phyloP scores from a whole-genome alignment of 768 basidiomycete genomes.

The Austroboletus festivus region DNA sequence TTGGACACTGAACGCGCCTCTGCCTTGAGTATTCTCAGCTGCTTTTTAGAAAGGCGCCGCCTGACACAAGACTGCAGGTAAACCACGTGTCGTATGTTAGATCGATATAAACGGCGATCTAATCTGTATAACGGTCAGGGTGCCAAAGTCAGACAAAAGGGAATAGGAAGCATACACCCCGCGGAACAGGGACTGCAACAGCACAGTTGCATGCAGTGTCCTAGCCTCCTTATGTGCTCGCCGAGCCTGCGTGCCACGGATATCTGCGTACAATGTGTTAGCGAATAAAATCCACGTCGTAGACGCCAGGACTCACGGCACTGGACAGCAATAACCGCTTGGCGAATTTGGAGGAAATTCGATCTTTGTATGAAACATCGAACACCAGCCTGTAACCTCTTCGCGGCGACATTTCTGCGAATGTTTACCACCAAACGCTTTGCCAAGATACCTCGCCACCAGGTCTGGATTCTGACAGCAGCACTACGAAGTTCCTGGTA shows the following conservation, averaged over 20 bases:
- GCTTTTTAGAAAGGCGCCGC: conserved; percentile 79
- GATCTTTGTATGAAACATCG: conserved; percentile 74
- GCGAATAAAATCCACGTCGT: conserved; percentile 1
- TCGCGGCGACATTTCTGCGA: conserved; percentile 71
- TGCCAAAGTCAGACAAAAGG: neutral
- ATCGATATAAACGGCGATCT: conserved; percentile 49
- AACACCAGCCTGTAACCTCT: conserved; percentile 68
- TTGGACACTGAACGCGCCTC: conserved; percentile 97
- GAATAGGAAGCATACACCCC: conserved; percentile 70
- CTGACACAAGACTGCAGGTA: conserved; percentile 91
- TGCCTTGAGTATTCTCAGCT: conserved; percentile 77
- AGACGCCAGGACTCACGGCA: conserved; percentile 59
- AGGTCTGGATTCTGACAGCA: conserved; percentile 85
- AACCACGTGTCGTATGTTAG: conserved; percentile 69
- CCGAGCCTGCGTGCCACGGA: conserved; percentile 75
- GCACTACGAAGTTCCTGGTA: conserved; percentile 69
- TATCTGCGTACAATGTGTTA: conserved; percentile 40
- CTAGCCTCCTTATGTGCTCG: conserved; percentile 54
- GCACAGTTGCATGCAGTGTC: conserved; percentile 57
- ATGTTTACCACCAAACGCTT: conserved; percentile 65
- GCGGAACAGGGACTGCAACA: conserved; percentile 80
- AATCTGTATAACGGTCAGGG: conserved; percentile 39
- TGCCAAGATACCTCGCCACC: conserved; percentile 90
- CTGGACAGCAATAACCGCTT: conserved; percentile 71
- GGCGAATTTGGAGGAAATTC: conserved; percentile 59